Conservation (phyloP, 2,329 filamentous ascomycete species). For the Colletotrichum spinosum region DNA sequence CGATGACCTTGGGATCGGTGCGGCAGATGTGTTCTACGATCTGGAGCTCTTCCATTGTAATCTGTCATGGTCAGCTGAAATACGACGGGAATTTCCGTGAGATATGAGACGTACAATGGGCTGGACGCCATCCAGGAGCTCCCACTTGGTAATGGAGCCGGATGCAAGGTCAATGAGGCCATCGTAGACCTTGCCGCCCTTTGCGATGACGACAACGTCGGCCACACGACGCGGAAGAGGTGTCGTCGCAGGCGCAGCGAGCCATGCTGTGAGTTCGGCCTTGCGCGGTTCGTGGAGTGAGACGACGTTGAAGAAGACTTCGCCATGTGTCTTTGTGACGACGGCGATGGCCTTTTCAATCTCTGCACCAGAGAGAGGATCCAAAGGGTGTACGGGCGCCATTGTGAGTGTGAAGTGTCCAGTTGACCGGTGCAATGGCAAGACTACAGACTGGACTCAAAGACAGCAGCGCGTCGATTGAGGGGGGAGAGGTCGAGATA, state of each 20-base stretch:
- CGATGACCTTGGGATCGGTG: conserved; percentile 86
- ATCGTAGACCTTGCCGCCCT: conserved; percentile 84
- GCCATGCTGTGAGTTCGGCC: conserved; percentile 83
- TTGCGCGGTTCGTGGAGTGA: conserved; percentile 88
- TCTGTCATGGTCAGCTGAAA: conserved; percentile 56
- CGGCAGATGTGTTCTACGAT: conserved; percentile 81
- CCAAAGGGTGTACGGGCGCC: conserved; percentile 71
- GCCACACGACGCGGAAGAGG: conserved; percentile 78
- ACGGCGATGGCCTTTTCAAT: conserved; percentile 78
- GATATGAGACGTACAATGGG: conserved; percentile 70
- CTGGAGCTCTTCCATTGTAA: conserved; percentile 91
- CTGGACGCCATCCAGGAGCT: conserved; percentile 80
- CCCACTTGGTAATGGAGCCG: conserved; percentile 78
- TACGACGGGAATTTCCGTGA: not conserved
- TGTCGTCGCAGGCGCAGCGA: conserved; percentile 70
- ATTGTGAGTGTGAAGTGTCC: conserved; percentile 4
- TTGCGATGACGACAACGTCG: conserved; percentile 85
- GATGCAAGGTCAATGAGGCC: conserved; percentile 80
- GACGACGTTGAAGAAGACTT: conserved; percentile 87
- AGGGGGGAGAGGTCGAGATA: conserved; percentile 18
- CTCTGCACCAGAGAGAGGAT: conserved; percentile 79
- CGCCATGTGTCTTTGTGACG: conserved; percentile 75
- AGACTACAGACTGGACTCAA: not conserved
- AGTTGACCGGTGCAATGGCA: not conserved
- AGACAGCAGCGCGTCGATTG: not conserved